phyloP scores from a whole-genome alignment of 805 yeast genomes.

The Starmerella davenportii region DNA sequence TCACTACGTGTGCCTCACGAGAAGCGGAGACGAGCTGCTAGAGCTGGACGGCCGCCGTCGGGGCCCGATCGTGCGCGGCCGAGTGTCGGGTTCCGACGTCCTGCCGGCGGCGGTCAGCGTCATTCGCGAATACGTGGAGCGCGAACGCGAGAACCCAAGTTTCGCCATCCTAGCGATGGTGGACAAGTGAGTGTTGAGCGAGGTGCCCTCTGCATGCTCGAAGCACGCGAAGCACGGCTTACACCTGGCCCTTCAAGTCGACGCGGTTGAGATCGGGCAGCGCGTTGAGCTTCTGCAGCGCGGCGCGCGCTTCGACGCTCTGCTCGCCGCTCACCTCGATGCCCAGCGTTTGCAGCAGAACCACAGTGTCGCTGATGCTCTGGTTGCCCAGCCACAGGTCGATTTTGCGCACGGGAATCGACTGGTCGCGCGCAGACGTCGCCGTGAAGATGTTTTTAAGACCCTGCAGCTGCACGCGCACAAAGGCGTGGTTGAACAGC shows the following conservation, averaged over 20 bases:
- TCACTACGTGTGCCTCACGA: conserved; percentile 60
- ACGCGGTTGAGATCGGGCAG: conserved; percentile 29
- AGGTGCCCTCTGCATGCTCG: too few species aligned
- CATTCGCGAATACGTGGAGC: conserved; percentile 47
- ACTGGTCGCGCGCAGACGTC: conserved; percentile 3
- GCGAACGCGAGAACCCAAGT: conserved; percentile 24
- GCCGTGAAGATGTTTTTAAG: conserved; percentile 6
- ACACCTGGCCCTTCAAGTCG: conserved; percentile 77
- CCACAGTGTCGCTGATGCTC: background rate
- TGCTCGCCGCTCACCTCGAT: background rate
- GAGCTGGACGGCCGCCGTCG: conserved; percentile 80
- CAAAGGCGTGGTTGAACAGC: conserved; percentile 3
- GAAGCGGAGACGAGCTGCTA: conserved; percentile 38
- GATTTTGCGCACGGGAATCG: conserved; percentile 2
- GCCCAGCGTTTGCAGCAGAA: conserved; percentile 1
- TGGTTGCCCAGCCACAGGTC: conserved; percentile 1
- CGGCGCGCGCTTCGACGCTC: background rate
- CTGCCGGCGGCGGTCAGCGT: conserved; percentile 33
- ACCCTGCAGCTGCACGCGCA: conserved; percentile 1
- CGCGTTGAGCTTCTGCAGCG: background rate
- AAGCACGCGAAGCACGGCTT: too few species aligned
- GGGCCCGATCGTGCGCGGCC: conserved; percentile 45
- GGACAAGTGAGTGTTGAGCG: conserved; percentile 1
- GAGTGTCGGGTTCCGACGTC: conserved; percentile 24
- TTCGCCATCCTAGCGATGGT: conserved; percentile 56